Evolutionary conservation across 345 rosid species (phyloP).

Genomic region (Heritiera fomes): DNA sequence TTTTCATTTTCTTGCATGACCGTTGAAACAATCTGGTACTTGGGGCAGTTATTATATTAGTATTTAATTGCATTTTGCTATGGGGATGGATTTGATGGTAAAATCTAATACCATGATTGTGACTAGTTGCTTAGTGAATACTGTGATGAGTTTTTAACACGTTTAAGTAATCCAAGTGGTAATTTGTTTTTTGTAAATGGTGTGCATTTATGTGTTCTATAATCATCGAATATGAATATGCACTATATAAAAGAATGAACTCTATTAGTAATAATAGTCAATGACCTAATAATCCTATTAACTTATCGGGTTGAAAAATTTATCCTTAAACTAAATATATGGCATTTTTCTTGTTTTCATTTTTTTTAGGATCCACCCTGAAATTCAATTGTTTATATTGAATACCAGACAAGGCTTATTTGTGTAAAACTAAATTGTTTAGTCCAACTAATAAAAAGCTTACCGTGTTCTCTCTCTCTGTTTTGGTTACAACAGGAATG

Average conservation of each 20-base stretch:
- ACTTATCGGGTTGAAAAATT: neutral
- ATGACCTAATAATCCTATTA: neutral
- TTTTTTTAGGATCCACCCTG: neutral
- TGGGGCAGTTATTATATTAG: neutral
- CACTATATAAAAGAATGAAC: neutral
- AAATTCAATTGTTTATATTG: constrained; percentile 2
- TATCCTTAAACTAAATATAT: neutral
- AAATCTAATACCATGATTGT: neutral
- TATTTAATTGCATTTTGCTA: neutral
- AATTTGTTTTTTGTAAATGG: neutral
- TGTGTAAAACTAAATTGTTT: neutral
- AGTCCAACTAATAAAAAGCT: neutral
- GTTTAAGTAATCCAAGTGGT: neutral
- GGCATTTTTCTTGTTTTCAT: neutral
- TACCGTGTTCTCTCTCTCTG: neutral
- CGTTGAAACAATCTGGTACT: neutral
- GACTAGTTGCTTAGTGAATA: neutral
- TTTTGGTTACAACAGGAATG: constrained; percentile 67
- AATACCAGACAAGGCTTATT: neutral
- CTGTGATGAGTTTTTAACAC: constrained; percentile 14
- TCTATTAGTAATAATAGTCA: neutral
- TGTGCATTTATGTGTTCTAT: constrained; percentile 29
- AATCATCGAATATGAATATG: neutral
- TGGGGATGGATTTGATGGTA: constrained; percentile 12
- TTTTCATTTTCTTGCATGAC: constrained; percentile 14